Evolutionary conservation across 2,329 filamentous ascomycete genomes (phyloP).

Genomic region (Paracorniculantispora psalliotae): DNA sequence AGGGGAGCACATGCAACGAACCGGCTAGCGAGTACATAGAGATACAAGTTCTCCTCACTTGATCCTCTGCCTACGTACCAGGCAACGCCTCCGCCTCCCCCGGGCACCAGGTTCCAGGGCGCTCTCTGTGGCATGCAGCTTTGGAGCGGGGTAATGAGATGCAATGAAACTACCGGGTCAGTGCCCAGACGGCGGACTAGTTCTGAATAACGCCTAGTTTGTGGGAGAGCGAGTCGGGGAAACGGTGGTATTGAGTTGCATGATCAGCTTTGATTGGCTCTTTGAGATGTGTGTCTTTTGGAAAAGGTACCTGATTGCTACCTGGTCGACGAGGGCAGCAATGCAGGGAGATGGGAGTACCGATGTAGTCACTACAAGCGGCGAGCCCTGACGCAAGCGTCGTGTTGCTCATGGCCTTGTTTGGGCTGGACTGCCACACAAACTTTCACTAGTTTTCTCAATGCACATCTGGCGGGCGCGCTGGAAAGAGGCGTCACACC

Average conservation of each 20-base stretch:
- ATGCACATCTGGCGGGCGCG: too few species aligned
- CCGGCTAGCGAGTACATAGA: neutral
- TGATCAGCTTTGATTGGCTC: conserved; percentile 6
- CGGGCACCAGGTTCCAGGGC: neutral
- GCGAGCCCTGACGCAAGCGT: conserved; percentile 1
- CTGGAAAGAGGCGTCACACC: neutral
- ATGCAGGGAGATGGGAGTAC: neutral
- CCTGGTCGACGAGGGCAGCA: neutral
- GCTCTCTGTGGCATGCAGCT: too few species aligned
- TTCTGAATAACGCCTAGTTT: too few species aligned
- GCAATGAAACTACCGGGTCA: too few species aligned
- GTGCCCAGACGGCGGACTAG: too few species aligned
- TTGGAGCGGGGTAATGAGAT: neutral
- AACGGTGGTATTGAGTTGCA: too few species aligned
- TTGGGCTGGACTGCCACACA: too few species aligned
- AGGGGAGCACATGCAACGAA: too few species aligned
- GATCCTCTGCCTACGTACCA: too few species aligned
- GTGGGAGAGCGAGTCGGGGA: too few species aligned
- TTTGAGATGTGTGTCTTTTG: neutral
- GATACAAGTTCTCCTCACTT: neutral
- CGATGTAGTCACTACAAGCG: neutral
- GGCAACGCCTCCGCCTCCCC: too few species aligned
- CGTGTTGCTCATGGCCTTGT: neutral
- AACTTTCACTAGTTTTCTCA: too few species aligned
- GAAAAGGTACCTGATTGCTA: neutral